Conservation (phyloP, 768 basidiomycete genomes). For the Pulveroboletus ravenelii region DNA sequence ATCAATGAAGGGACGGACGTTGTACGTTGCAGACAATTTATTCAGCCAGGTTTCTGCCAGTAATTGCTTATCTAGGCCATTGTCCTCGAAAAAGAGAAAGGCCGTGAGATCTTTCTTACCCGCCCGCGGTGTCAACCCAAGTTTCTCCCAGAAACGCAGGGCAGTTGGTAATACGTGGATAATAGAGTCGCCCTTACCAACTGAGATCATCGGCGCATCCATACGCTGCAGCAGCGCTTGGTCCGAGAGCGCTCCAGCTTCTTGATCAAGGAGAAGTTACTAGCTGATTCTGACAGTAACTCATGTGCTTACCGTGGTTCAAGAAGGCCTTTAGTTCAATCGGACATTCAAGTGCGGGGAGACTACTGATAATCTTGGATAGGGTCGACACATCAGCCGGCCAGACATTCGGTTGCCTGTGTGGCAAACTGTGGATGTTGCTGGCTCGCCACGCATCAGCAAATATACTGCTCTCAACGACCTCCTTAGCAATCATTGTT, state of each 20-base stretch:
- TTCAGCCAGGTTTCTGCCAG: constrained; percentile 59
- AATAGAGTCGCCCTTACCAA: constrained; percentile 63
- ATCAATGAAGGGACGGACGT: constrained; percentile 39
- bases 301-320: constrained; percentile 28
- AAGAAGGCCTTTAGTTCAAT: constrained; percentile 45
- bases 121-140: constrained; percentile 64
- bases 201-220: constrained; percentile 54
- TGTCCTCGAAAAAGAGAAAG: constrained; percentile 67
- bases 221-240: constrained; percentile 28
- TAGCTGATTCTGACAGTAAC: background rate
- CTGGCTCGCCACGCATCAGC: constrained; percentile 57
- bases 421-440: constrained; percentile 19
- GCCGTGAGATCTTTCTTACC: constrained; percentile 68
- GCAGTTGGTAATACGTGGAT: constrained; percentile 69
- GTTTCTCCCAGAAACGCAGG: constrained; percentile 81
- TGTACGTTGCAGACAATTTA: constrained; percentile 49
- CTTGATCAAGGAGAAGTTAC: constrained; percentile 1
- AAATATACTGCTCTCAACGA: constrained; percentile 71
- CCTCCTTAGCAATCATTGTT: constrained; percentile 57
- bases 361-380: constrained; percentile 31
- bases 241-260: background rate
- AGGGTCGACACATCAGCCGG: constrained; percentile 50
- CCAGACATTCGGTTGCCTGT: constrained; percentile 44
- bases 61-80: constrained; percentile 41
- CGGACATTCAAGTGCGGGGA: constrained; percentile 37